These are phyloP conservation scores for Primulina tabacum DNA, from an alignment of 257 asterid species.

Conservation along the genomic window DNA sequence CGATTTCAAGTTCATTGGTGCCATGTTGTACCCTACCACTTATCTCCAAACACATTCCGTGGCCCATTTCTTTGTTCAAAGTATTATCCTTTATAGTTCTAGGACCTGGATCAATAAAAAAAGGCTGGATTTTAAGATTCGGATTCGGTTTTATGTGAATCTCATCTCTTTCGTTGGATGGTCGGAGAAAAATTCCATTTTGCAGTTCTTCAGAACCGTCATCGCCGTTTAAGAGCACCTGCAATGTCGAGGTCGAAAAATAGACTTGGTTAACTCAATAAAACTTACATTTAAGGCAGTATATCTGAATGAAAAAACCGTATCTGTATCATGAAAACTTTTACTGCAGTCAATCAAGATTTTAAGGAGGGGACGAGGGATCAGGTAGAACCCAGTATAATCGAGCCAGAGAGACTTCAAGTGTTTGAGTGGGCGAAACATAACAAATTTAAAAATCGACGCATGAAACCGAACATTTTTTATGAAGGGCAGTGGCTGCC, in stretches of 20 bases:
- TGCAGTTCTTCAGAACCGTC: constrained; percentile 63
- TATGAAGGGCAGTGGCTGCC: not conserved
- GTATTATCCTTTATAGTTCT: constrained; percentile 41
- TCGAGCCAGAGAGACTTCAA: not conserved
- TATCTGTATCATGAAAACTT: not conserved
- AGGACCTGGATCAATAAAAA: constrained; percentile 75
- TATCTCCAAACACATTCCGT: constrained; percentile 77
- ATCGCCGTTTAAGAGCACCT: constrained; percentile 88
- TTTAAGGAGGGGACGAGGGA: not conserved
- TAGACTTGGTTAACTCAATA: not conserved
- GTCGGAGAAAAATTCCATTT: constrained; percentile 58
- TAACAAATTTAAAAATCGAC: constrained; percentile 2
- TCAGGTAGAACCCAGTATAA: not conserved
- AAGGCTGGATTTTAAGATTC: constrained; percentile 63
- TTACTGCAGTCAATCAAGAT: not conserved
- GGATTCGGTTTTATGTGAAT: constrained; percentile 78
- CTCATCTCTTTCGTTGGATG: constrained; percentile 55
- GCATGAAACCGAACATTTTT: not conserved
- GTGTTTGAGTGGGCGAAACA: not conserved
- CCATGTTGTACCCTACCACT: constrained; percentile 89
- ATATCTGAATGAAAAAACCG: not conserved
- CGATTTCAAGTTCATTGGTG: constrained; percentile 37
- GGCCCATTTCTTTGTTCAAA: constrained; percentile 33
- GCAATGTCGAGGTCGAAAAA: constrained; percentile 14
- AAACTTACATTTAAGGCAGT: not conserved